Percentiles rank a stretch among this genome's conserved stretches.
Evolutionary conservation across 169 alveolate genomes (phyloP).

Genomic region (Plasmodium reichenowi): DNA sequence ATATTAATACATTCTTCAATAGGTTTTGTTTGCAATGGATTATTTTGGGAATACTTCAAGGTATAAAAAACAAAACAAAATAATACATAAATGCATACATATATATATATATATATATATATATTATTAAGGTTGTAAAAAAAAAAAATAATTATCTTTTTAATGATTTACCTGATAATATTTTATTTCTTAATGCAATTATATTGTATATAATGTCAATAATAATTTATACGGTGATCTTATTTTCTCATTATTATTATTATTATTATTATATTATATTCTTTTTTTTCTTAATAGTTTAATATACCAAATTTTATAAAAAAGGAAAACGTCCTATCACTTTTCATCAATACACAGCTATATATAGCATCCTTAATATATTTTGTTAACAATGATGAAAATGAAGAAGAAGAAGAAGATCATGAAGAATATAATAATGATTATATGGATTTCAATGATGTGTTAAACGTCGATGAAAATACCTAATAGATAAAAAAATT

Average conservation of each 20-base stretch:
- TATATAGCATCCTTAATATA: constrained; percentile 74
- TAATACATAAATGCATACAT: background rate
- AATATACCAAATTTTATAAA: constrained; percentile 44
- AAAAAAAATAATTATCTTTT: no score
- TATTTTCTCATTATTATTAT: no score
- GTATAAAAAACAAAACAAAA: constrained; percentile 7
- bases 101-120: constrained; percentile 4
- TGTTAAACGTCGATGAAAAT: background rate
- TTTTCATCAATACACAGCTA: constrained; percentile 67
- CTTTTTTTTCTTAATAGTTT: constrained; percentile 12
- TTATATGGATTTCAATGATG: background rate
- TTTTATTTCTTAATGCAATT: no score
- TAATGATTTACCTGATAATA: no score
- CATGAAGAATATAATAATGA: constrained; percentile 35
- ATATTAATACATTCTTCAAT: constrained; percentile 65
- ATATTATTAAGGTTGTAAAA: background rate
- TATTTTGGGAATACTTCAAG: constrained; percentile 48
- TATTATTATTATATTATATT: background rate
- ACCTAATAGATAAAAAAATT: no score
- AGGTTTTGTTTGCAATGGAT: constrained; percentile 31
- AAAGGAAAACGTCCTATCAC: constrained; percentile 49
- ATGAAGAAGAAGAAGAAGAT: constrained; percentile 17
- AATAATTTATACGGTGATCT: no score
- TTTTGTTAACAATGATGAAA: constrained; percentile 40
- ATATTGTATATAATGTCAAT: no score